Conservation (phyloP, 2,329 filamentous ascomycete species). For the Didymella keratinophila region DNA sequence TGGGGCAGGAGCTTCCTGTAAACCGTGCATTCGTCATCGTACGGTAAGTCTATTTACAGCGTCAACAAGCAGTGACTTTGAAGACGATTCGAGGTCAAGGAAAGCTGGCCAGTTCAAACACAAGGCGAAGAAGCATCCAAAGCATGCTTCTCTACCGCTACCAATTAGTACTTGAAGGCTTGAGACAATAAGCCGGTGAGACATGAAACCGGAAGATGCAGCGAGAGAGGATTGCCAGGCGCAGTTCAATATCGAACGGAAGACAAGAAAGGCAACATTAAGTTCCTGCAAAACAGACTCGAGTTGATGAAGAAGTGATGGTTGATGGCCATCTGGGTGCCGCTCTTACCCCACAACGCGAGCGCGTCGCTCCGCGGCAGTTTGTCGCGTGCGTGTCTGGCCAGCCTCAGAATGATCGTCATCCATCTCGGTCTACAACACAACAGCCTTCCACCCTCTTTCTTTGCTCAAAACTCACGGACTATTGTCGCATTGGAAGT, state of each 20-base stretch:
- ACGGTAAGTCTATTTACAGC: not conserved
- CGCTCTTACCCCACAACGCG: conserved; percentile 30
- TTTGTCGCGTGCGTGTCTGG: conserved; percentile 32
- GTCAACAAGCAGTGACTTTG: not conserved
- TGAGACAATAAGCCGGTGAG: too few species aligned
- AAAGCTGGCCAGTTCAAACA: too few species aligned
- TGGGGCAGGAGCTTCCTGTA: conserved; percentile 25
- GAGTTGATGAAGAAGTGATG: not conserved
- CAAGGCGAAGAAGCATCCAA: too few species aligned
- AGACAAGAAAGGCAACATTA: too few species aligned
- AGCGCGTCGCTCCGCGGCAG: conserved; percentile 28
- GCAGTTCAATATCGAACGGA: too few species aligned
- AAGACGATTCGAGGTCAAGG: not conserved
- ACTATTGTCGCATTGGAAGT: not conserved
- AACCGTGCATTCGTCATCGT: conserved; percentile 20
- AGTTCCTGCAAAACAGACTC: not conserved
- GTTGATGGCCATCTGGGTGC: not conserved
- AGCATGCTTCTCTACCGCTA: too few species aligned
- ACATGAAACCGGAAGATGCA: too few species aligned
- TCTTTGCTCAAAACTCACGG: not conserved
- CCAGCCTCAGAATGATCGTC: conserved; percentile 35
- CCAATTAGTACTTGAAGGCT: too few species aligned
- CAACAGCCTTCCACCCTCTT: not conserved
- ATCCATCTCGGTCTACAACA: conserved; percentile 17
- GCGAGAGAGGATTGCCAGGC: too few species aligned